Base-by-base conservation (phyloP, 345 rosid genomes). In the Pseudoturritis turrita region DNA sequence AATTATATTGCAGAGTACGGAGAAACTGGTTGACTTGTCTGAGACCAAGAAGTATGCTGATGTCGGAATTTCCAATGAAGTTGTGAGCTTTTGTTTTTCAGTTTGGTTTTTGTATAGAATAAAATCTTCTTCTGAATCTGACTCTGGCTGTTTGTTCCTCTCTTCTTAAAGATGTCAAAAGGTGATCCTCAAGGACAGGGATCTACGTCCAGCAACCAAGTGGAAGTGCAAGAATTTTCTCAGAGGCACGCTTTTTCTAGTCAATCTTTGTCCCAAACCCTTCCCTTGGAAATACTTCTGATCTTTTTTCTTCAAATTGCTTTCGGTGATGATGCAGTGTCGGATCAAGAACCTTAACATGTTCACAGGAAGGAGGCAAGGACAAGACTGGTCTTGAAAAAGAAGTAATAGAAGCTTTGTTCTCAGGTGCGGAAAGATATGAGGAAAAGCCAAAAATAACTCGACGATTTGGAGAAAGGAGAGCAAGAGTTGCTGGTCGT, bases 321-420 rank as follows among this genome's bases (percentile, higher is more conserved):
- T 17, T 65, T 49, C 28, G 22, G 26, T 22, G 71, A 64, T 40
- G 71, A 53, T 76, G 76, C 79, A 83, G 89, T 26, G 73, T 61
- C 58, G 79, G 60, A 71, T 79, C 73, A 71, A 70, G 50, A 68
- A 10, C 49, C 69, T 26, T 62, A 43, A 56, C 39, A 60, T 53
- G 54, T 64, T 39, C 73, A 51, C 64, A 57, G 52, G 46, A 49
- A 56, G 52, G 39, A 49, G 66, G 72, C 57, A 77, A 51, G 43
- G 65, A 76, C 55, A 81, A 77, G 66, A 28, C 46, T 45, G 62
- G 68, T 61, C 77, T 81, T 71, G 84, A 76, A 69, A 85, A 66
- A 70, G 88, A 85, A 72, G 68, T 89, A 26, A 60, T 89, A 62
- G 70, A 72, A 71, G 71, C 87, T 31, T 76, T 87, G 44, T 87